These are phyloP conservation scores for Medicago ruthenica DNA, from an alignment of 306 rosid genomes.

Conservation along the genomic window DNA sequence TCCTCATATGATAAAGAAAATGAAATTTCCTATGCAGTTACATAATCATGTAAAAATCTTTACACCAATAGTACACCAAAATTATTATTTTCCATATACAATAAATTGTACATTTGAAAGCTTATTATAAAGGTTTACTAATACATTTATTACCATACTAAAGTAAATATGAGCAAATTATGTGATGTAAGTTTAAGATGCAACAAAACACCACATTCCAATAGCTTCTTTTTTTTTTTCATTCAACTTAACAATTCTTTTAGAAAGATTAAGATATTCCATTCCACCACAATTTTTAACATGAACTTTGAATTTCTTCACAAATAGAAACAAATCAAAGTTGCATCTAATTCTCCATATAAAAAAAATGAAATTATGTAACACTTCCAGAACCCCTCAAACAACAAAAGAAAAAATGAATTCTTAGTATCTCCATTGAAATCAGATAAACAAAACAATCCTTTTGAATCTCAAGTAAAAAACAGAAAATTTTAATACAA, in stretches of 20 bases:
- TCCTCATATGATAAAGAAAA: conserved; percentile 23
- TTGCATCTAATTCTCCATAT: neutral
- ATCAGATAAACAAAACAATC: conserved; percentile 16
- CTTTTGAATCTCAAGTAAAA: conserved; percentile 15
- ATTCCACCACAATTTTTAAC: conserved; percentile 6
- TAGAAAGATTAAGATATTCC: conserved; percentile 27
- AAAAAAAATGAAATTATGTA: neutral
- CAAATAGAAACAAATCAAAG: neutral
- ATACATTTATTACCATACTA: neutral
- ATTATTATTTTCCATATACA: too few species aligned
- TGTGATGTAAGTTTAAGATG: conserved; percentile 32
- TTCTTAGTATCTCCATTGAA: conserved; percentile 14
- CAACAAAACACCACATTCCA: conserved; percentile 16
- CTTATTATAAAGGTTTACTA: conserved; percentile 19
- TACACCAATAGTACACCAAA: too few species aligned
- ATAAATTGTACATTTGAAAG: neutral
- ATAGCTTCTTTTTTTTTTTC: neutral
- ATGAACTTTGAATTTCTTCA: conserved; percentile 29
- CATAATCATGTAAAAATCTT: neutral
- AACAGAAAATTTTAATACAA: neutral
- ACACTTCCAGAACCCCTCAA: neutral
- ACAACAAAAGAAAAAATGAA: neutral
- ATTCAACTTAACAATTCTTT: conserved; percentile 26
- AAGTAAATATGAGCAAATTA: too few species aligned
- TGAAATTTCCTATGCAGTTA: conserved; percentile 12